A percentile compares a stretch with the other conserved stretches of the same genome.
These are phyloP conservation scores for Camellia granthamiana DNA, from an alignment of 148 eudicot genomes.

Conservation along the genomic window DNA sequence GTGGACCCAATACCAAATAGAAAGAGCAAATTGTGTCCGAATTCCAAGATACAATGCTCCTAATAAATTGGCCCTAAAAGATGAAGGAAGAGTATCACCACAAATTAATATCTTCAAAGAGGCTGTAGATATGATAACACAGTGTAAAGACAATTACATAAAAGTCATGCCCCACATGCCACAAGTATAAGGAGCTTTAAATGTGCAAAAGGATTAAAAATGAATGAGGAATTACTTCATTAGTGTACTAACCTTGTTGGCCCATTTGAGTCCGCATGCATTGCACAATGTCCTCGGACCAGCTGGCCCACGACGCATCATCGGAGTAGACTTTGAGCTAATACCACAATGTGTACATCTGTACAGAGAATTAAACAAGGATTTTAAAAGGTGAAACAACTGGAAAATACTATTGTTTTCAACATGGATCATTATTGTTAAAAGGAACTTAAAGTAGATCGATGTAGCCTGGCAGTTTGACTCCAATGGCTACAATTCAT, in stretches of 20 bases:
- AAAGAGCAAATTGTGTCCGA: no score
- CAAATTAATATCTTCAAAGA: background rate
- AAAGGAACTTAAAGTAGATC: background rate
- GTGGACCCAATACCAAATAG: no score
- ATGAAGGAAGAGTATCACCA: background rate
- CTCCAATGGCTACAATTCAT: no score
- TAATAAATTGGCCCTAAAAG: no score
- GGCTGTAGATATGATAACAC: background rate
- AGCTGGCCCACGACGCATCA: constrained; percentile 74
- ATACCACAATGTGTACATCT: constrained; percentile 66
- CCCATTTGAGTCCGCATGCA: constrained; percentile 73
- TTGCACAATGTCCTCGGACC: constrained; percentile 68
- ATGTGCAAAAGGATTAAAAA: background rate
- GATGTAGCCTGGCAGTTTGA: no score
- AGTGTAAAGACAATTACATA: background rate
- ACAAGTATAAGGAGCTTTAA: background rate
- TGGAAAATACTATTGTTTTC: background rate
- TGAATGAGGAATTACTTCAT: background rate
- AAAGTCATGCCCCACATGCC: background rate
- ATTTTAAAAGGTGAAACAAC: background rate
- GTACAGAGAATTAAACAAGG: constrained; percentile 14
- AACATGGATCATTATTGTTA: background rate
- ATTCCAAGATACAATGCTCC: no score
- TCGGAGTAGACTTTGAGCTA: constrained; percentile 62
- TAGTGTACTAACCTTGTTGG: constrained; percentile 46